Base-by-base conservation (phyloP, 768 basidiomycete species). In the Auriscalpium vulgare region DNA sequence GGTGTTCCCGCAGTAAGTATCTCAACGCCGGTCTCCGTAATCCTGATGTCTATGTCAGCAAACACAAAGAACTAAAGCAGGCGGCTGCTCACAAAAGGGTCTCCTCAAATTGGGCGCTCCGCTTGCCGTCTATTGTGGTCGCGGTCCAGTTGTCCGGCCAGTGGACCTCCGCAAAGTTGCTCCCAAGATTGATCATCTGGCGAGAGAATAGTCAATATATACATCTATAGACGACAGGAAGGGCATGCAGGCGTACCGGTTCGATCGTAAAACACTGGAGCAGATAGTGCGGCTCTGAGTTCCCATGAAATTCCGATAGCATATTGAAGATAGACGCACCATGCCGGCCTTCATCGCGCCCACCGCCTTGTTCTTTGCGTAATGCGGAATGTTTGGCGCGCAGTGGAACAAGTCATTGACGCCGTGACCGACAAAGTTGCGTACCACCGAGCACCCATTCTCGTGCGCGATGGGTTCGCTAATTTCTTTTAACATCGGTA, bases 111-210 rank as follows among this genome's bases (percentile, higher is more conserved):
- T 99, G 97, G 1, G 97, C 97, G 57, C 91, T 94, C 55, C 80
- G 76, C 68, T 88, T 88, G 23, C 94, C 95, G 70, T 97, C 95
- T 10, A 79, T 70, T 5, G 97, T 98, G 17, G 88, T 91, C 1
- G 95, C 92, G 2, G 95, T 97, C 95, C 95, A 98, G 66, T 92
- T 86, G 69, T 95, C 93, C 36, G 87, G 87, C 94, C 94, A 93
- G 67, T 93, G 91, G 17, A 85, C 76, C 54, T 83, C 81, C 35
- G 80, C 81, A 84, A 86, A 88, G 59, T 77, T 82, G 53, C 78
- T 76, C 6, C 95, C 95, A 17, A 91, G 69, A 69, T 97, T 97
- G 62, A 97, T 85, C 95, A 97, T 97, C 82, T 95, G 69, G 64
- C 63, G 49, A 10, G 37, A 56, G 57, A 57, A 40, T 34, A 7